Conservation (phyloP, 2,329 filamentous ascomycete species). For the Colletotrichum musae region DNA sequence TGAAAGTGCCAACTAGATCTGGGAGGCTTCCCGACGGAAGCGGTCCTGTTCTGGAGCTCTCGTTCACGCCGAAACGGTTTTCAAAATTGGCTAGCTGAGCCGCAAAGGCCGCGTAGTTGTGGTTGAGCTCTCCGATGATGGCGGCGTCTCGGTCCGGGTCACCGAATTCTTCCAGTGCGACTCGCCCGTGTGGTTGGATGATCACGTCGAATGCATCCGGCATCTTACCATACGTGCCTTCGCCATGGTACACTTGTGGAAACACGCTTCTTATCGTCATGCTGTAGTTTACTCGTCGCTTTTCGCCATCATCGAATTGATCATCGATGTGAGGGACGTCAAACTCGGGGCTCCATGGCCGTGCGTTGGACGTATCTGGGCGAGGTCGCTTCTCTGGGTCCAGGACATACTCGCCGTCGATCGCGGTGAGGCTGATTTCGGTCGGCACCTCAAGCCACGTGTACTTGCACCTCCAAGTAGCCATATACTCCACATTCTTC, state of each 20-base stretch:
- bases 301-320: not conserved
- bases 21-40: not conserved
- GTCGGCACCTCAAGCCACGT: not conserved
- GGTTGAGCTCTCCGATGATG: not conserved
- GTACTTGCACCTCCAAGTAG: conserved; percentile 15
- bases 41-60: not conserved
- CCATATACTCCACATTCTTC: not conserved
- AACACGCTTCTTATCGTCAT: not conserved
- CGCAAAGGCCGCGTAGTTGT: not conserved
- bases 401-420: not conserved
- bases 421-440: not conserved
- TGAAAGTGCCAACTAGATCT: not conserved
- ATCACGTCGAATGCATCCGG: not conserved
- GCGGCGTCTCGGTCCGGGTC: not conserved
- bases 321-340: not conserved
- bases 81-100: conserved; percentile 10
- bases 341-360: not conserved
- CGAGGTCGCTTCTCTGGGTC: not conserved
- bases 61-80: not conserved
- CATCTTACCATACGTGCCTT: not conserved
- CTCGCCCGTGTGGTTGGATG: not conserved
- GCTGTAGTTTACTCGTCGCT: not conserved
- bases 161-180: not conserved
- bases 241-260: not conserved
- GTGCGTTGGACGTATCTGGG: not conserved